Base-by-base conservation (phyloP, 2,329 filamentous ascomycete species). In the Arthrobotrys pseudoclavata region DNA sequence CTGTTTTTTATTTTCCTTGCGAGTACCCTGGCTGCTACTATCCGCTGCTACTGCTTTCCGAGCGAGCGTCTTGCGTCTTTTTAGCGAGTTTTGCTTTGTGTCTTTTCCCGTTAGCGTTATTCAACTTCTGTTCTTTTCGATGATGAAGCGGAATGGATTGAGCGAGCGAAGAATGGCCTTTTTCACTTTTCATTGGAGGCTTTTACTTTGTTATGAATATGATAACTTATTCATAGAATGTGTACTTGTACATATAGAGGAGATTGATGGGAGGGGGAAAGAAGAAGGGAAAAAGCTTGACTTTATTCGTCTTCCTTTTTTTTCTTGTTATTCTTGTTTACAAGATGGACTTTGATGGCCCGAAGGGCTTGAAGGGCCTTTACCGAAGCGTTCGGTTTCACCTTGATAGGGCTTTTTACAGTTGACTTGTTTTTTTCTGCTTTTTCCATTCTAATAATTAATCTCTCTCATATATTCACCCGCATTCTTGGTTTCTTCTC, bases 101-200 rank as follows among this genome's bases (percentile, higher is more conserved):
- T 55, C 0, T 45, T 2, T 42, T 37, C 45, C 3, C 52, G 7
- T 55, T 18, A 42, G 48, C 29, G 31, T 18, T 55, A 34, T 60
- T 60, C 55, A 60, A 40, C 9, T 60, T 60, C 55, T 60, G 20
- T 60, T 60, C 55, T 60, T 42, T 18, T 60, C 55, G 34, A 42
- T 26, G 34, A 60, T 60, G 55, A 60, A 60, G 55, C 34, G 29
- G 42, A 60, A 40, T 60, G 34, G 55, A 42, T 67, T 67, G 47
- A 55, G 47, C 47, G 31, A 55, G 62, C 62, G 47, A 24, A 40
- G 47, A 63, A 31, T 67, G 45, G 22, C 15, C 15, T 45, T 37
- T 29, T 18, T 45, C 22, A 40, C 13, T 53, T 66, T 40, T 37
- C 26, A 34, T 22, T 42, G 42, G 42, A 45, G 42, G n/a, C n/a